phyloP scores from a whole-genome alignment of 164 flowering plant genomes.

The Saururus chinensis region DNA sequence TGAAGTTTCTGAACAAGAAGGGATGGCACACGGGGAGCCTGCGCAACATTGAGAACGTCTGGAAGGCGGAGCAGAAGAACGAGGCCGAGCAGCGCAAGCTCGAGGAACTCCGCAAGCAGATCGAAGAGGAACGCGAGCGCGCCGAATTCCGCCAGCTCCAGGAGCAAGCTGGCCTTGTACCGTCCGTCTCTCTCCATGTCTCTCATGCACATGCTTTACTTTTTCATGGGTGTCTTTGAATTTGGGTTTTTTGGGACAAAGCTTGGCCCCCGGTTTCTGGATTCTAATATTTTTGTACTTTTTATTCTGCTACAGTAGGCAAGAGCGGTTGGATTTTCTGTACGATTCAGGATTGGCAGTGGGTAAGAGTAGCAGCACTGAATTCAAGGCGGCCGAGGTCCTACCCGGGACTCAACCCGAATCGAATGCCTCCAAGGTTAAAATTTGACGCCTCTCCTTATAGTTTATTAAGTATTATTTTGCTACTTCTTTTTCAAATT shows the following conservation, averaged over 20 bases:
- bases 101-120: slow-evolving; percentile 91
- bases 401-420: slow-evolving; percentile 23
- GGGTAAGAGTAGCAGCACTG: slow-evolving; percentile 53
- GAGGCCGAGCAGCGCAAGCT: slow-evolving; percentile 85
- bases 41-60: slow-evolving; percentile 90
- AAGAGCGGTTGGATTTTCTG: slow-evolving; percentile 88
- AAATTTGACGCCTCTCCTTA: neutral
- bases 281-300: neutral
- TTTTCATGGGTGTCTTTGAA: neutral
- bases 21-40: slow-evolving; percentile 99
- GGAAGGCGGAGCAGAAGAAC: slow-evolving; percentile 98
- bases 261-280: slow-evolving; percentile 13
- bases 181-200: slow-evolving; percentile 27
- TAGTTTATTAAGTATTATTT: neutral
- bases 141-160: slow-evolving; percentile 81
- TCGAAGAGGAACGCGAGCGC: slow-evolving; percentile 78
- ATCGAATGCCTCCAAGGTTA: slow-evolving; percentile 28
- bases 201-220: neutral
- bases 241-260: neutral
- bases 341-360: slow-evolving; percentile 93
- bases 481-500: too few relatives aligned
- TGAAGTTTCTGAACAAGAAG: slow-evolving; percentile 97
- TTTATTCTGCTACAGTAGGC: slow-evolving; percentile 30
- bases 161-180: slow-evolving; percentile 87
- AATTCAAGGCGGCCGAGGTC: slow-evolving; percentile 58